These are phyloP conservation scores for Xylaria scruposa DNA, from an alignment of 495 filamentous ascomycete genomes.

Conservation along the genomic window DNA sequence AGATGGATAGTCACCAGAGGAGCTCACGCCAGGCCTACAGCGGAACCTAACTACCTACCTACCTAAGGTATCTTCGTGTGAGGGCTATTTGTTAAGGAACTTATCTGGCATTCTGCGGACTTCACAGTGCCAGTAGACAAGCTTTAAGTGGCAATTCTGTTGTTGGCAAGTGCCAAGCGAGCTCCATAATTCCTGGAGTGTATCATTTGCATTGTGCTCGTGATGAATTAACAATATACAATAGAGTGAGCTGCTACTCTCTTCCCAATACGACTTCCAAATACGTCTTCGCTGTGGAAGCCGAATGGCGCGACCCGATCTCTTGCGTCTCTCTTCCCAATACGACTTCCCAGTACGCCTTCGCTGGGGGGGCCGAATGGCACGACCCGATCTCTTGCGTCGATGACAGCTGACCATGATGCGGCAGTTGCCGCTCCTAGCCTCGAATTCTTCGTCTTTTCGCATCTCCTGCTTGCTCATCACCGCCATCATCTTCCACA, in stretches of 20 bases:
- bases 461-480: constrained; percentile 36
- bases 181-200: background rate
- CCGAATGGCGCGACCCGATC: background rate
- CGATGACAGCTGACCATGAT: background rate
- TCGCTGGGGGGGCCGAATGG: background rate
- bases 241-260: constrained; percentile 7
- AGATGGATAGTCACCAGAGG: no score
- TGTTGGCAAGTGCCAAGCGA: background rate
- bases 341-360: no score
- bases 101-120: background rate
- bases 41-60: no score
- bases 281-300: background rate
- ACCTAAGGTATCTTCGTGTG: background rate
- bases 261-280: background rate
- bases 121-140: background rate
- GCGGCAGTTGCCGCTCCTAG: constrained; percentile 17
- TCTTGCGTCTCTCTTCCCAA: background rate
- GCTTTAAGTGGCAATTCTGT: background rate
- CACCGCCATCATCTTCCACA: constrained; percentile 38
- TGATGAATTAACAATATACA: constrained; percentile 12
- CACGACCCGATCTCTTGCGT: background rate
- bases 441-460: constrained; percentile 40
- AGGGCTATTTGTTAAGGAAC: background rate
- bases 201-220: background rate
- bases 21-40: no score